Evolutionary conservation across 495 filamentous ascomycete species (phyloP).

Genomic region (Neurospora sp.): DNA sequence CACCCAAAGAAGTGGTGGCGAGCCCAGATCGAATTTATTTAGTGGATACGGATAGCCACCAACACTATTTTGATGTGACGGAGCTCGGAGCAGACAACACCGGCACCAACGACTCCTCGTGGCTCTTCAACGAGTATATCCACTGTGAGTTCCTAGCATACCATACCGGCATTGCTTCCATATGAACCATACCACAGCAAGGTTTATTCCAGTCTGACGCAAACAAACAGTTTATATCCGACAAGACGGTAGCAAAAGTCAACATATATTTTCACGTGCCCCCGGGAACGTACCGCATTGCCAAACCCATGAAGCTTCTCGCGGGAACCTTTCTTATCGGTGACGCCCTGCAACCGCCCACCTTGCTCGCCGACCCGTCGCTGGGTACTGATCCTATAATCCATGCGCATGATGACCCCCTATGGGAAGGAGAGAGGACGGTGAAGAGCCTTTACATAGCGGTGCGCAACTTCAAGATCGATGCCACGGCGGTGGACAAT

Average conservation of each 20-base stretch:
- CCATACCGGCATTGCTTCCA: background rate
- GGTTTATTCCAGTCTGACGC: background rate
- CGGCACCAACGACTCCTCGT: background rate
- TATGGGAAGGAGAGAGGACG: background rate
- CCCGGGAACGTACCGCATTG: background rate
- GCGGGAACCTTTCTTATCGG: background rate
- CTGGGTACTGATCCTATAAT: background rate
- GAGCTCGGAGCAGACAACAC: background rate
- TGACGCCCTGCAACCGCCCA: background rate
- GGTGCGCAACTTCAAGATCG: background rate
- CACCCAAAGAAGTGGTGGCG: constrained; percentile 17
- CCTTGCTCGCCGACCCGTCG: background rate
- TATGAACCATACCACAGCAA: background rate
- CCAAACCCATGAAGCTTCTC: background rate
- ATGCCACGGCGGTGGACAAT: background rate
- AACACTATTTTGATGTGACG: background rate
- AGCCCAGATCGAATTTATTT: constrained; percentile 3
- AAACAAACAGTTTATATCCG: background rate
- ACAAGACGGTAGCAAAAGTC: background rate
- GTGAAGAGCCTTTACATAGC: background rate
- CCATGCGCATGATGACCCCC: background rate
- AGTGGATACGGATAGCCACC: constrained; percentile 12
- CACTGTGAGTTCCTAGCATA: background rate
- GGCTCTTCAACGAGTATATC: background rate
- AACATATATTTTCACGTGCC: background rate